Evolutionary conservation across 768 basidiomycete species (phyloP), one percentile per base, ranked within the genome.

Genomic region (Chalciporus pseudorubinellus): DNA sequence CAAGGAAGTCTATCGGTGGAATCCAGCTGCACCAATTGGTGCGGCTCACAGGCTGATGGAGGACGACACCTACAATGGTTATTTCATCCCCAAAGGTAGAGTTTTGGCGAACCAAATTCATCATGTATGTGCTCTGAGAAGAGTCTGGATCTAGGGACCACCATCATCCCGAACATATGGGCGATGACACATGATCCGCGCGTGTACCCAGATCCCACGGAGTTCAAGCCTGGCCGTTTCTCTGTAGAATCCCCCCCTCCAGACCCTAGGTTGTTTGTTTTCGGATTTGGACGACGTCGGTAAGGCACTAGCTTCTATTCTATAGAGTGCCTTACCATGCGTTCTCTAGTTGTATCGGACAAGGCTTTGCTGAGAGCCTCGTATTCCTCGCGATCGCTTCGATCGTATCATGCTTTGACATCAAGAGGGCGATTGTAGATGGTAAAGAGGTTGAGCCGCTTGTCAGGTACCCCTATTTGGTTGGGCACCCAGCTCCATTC

Each of bases 1-100:
- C 29, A 59, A 63, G 46, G 66, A 67, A 39, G 55, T 68, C 5
- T 57, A 57, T 38, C 56, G 55, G 40, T 57, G 55, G 55, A 51
- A 57, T 11, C 55, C 55, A 18, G 39, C 42, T 34, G 11, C 55
- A 1, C 55, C 55, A 13, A 40, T 57, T 24, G 49, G 55, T 10
- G 20, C 39, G 21, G 55, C 55, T 33, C 56, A 56, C 24, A 57
- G 24, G 29, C 40, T 51, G 49, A 50, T 51, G 29, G 40, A 57
- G 22, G 56, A 44, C 12, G 55, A 57, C 24, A 6, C 28, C 33
- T 56, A 56, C 18, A 13, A 41, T 4, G 39, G n/a, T 21, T 41
- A 48, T 22, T 29, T 50, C 16, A 50, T 50, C 8, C 50, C 50
- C 2, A 45, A 50, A 44, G 50, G 50, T 44, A 9, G 9, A 12